Base-by-base conservation (phyloP, 2,329 filamentous ascomycete genomes). In the Elsinoe batatas region DNA sequence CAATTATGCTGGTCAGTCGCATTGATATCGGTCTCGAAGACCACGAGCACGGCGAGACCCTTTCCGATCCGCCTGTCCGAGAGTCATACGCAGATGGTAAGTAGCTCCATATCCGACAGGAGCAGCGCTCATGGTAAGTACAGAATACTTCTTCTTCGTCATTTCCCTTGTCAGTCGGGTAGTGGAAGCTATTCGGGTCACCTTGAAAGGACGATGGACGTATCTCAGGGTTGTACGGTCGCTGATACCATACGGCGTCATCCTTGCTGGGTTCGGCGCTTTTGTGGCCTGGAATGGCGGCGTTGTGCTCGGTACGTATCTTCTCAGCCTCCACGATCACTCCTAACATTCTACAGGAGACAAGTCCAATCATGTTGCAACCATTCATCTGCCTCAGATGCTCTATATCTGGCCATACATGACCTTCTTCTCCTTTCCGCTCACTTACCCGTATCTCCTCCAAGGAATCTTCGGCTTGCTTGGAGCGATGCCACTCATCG, bases 401-500 rank as follows among this genome's bases (percentile, higher is more conserved):
- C 83, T 97, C 15, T 98, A 98, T 66, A 84, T 97, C 61, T 95
- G 90, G 87, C 85, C 91, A 0, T 87, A 95, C 59, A 84, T 95
- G 57, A 74, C 81, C 35, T 95, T 97, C 72, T 97, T 96, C 74
- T 95, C 91, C 0, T 81, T 83, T 49, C 91, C 93, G 0, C 75
- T 96, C 0, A 71, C 91, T 3, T 60, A 86, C 0, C 80, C 83
- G 0, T 74, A 76, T 2, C 53, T 84, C 4, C 64, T 79, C 4
- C 60, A 65, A 20, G 63, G 67, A 5, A 8, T 57, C 15, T 49
- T 66, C 15, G 59, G 60, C 3, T 11, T 68, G 3, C 51, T 66
- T 18, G 62, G 64, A 1, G 51, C 54, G 1, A 40, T 67, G n/a
- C 59, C 63, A 18, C 35, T 59, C 33, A 46, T 57, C 11, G 63